Evolutionary conservation across 208 protist genomes (phyloP).

Genomic region (Acanthamoeba lenticulata): DNA sequence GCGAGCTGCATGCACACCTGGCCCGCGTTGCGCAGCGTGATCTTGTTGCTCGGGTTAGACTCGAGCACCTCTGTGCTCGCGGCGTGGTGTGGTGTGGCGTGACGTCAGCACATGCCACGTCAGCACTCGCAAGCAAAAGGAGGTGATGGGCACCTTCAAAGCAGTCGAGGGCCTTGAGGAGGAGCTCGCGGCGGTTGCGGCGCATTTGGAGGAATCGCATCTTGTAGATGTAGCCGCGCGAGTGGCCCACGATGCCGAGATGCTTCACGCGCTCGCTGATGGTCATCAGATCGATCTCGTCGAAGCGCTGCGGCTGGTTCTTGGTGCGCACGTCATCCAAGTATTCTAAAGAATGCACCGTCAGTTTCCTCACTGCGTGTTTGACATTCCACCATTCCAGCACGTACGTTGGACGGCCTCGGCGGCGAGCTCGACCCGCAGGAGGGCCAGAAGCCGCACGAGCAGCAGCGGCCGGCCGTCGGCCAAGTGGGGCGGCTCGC

Average conservation of each 20-base stretch:
- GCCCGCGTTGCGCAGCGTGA: conserved; percentile 2
- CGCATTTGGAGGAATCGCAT: background rate
- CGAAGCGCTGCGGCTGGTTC: background rate
- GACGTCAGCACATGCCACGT: background rate
- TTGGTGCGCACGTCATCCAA: background rate
- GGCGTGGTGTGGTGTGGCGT: background rate
- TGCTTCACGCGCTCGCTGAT: background rate
- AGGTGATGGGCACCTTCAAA: background rate
- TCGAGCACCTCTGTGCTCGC: background rate
- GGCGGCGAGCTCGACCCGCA: background rate
- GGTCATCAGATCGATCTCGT: background rate
- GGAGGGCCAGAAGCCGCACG: background rate
- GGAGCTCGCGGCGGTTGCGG: background rate
- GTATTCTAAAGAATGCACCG: too few species aligned
- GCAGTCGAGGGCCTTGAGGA: background rate
- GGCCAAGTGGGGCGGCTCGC: background rate
- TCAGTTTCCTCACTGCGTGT: too few species aligned
- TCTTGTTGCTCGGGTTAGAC: conserved; percentile 22
- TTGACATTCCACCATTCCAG: too few species aligned
- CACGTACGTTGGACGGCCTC: background rate
- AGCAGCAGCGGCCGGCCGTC: background rate
- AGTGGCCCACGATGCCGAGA: conserved; percentile 11
- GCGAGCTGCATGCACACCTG: conserved; percentile 17
- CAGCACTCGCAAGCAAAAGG: background rate
- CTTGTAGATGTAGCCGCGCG: conserved; percentile 44